phyloP scores from a whole-genome alignment of 805 yeast genomes.

The Barnettozyma californica region DNA sequence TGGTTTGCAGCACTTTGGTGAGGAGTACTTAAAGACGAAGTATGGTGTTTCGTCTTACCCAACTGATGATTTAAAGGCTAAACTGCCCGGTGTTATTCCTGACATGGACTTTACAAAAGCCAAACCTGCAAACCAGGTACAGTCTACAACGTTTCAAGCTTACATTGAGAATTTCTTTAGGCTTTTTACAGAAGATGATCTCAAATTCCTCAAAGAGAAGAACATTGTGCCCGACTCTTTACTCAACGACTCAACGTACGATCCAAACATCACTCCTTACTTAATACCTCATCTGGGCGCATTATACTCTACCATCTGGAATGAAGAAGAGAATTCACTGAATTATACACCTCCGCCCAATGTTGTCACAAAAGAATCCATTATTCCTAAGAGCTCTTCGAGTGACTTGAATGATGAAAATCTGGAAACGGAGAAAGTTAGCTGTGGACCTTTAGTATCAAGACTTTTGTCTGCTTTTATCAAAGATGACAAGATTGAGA shows the following conservation, averaged over 20 bases:
- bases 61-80: constrained; percentile 60
- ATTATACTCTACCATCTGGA: constrained; percentile 79
- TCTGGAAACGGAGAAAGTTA: constrained; percentile 66
- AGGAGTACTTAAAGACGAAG: constrained; percentile 66
- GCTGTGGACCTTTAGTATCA: constrained; percentile 89
- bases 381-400: constrained; percentile 54
- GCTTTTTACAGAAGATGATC: constrained; percentile 72
- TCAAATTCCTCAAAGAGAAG: constrained; percentile 62
- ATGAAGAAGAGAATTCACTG: constrained; percentile 63
- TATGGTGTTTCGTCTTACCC: constrained; percentile 93
- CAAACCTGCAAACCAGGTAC: constrained; percentile 88
- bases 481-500: constrained; percentile 30
- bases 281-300: constrained; percentile 84
- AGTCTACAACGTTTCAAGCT: constrained; percentile 79
- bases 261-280: constrained; percentile 67
- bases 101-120: constrained; percentile 77
- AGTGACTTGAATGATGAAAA: constrained; percentile 53
- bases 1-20: constrained; percentile 61
- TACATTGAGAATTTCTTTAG: constrained; percentile 84
- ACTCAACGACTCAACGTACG: constrained; percentile 42
- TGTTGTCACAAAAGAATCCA: constrained; percentile 34
- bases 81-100: constrained; percentile 87
- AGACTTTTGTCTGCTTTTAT: constrained; percentile 78
- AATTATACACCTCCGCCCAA: constrained; percentile 46
- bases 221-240: constrained; percentile 47